Evolutionary conservation across 2,329 filamentous ascomycete species (phyloP), one percentile per base, ranked within the genome.

Genomic region (Sclerotinia subarctica): DNA sequence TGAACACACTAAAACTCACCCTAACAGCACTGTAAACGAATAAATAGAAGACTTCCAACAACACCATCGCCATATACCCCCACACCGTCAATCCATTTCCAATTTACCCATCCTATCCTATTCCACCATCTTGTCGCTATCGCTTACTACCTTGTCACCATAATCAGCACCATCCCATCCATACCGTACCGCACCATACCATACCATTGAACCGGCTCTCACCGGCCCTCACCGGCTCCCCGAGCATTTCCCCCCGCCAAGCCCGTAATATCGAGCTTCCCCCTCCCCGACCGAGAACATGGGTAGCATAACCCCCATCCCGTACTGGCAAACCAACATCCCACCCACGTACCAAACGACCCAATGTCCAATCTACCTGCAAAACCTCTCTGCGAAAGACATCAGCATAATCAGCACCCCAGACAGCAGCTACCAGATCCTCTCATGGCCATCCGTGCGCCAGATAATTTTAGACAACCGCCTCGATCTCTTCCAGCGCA

Each of bases 281-380:
- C 7, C 6, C 47, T 29, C 11, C 5, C n/a, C n/a, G n/a, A n/a
- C n/a, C 52, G 19, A 24, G 42, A 70, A 52, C n/a, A 76, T 76
- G 74, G 74, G 72, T 26, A 74, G 70, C 62, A 70, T 38, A 6
- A 51, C n/a, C 0, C 65, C 67, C 17, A 65, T 64, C 26, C 71
- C 74, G 0, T 96, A 90, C 81, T 97, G 93, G 93, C 90, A 94
- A 71, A 84, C 90, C 78, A 97, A 97, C 78, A 81, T 96, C 21
- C 87, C 91, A 0, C 79, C 81, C 47, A 77, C 82, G 35, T 80
- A 89, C 71, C 86, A 89, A 77, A 87, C 88, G 0, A 73, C 79
- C 2, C 82, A 88, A 65, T 96, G 93, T 75, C 94, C 94, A 0
- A 83, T 85, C 7, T 95, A 87, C 76, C 85, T 97, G 49, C 78